Conservation (phyloP, 2,329 filamentous ascomycete species). For the Scedosporium apiospermum region DNA sequence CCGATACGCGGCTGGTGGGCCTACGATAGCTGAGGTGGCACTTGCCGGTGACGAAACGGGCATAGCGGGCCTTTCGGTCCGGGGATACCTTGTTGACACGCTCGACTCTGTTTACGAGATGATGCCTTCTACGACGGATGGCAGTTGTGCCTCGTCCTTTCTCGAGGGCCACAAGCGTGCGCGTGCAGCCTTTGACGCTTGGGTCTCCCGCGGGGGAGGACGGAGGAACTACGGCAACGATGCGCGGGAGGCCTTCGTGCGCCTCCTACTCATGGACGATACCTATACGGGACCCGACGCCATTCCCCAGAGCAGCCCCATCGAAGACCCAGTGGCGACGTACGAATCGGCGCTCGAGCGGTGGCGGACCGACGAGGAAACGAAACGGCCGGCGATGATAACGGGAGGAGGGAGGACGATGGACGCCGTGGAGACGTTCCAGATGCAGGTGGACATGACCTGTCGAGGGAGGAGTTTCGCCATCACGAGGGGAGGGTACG, state of each 20-base stretch:
- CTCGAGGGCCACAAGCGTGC: neutral
- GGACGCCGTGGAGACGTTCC: neutral
- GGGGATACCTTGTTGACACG: neutral
- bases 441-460: neutral
- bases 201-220: neutral
- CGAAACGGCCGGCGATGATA: neutral
- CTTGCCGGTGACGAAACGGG: neutral
- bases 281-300: conserved; percentile 1
- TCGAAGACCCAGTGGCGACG: neutral
- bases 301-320: neutral
- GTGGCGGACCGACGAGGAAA: neutral
- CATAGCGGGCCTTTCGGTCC: neutral
- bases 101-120: neutral
- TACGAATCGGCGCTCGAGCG: neutral
- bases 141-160: neutral
- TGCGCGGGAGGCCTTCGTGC: neutral
- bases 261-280: conserved; percentile 2
- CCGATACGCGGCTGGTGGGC: neutral
- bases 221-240: neutral
- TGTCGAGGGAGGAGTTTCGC: neutral
- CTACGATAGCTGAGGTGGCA: neutral
- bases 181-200: neutral
- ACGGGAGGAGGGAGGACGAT: neutral
- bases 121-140: neutral
- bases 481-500: neutral